These are phyloP conservation scores for Magnusiomyces suaveolens DNA, from an alignment of 1,139 yeast species.

Conservation along the genomic window DNA sequence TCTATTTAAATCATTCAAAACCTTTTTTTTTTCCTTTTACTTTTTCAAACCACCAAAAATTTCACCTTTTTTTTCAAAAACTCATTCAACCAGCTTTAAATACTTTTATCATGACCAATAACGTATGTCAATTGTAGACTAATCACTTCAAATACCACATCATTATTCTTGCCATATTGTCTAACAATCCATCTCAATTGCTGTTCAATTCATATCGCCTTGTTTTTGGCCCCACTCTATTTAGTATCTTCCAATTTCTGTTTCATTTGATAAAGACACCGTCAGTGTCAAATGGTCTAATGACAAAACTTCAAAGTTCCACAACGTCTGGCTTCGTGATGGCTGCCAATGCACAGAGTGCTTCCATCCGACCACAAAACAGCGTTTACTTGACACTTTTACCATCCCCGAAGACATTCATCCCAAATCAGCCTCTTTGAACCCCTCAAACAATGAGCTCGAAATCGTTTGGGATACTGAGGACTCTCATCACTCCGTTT, in stretches of 20 bases:
- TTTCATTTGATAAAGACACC: constrained; percentile 22
- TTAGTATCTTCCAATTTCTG: background rate
- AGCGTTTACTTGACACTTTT: constrained; percentile 53
- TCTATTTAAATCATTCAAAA: background rate
- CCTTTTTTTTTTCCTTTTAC: too few relatives aligned
- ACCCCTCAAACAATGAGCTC: constrained; percentile 20
- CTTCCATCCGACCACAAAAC: constrained; percentile 52
- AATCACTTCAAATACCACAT: too few relatives aligned
- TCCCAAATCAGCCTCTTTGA: constrained; percentile 24
- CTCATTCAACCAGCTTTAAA: too few relatives aligned
- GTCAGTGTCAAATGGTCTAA: constrained; percentile 28
- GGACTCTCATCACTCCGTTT: constrained; percentile 43
- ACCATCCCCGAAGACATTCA: constrained; percentile 41
- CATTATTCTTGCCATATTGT: too few relatives aligned
- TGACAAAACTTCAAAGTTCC: constrained; percentile 32
- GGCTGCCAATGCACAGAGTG: constrained; percentile 58
- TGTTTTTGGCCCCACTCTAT: too few relatives aligned
- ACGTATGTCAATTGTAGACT: too few relatives aligned
- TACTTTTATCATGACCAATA: background rate
- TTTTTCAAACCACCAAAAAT: too few relatives aligned
- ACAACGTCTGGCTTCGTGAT: constrained; percentile 61
- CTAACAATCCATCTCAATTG: too few relatives aligned
- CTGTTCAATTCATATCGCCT: too few relatives aligned
- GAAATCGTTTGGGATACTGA: constrained; percentile 38
- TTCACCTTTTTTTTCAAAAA: too few relatives aligned